phyloP scores from a whole-genome alignment of 202 grass and related monocot species.

The Panicum virgatum region DNA sequence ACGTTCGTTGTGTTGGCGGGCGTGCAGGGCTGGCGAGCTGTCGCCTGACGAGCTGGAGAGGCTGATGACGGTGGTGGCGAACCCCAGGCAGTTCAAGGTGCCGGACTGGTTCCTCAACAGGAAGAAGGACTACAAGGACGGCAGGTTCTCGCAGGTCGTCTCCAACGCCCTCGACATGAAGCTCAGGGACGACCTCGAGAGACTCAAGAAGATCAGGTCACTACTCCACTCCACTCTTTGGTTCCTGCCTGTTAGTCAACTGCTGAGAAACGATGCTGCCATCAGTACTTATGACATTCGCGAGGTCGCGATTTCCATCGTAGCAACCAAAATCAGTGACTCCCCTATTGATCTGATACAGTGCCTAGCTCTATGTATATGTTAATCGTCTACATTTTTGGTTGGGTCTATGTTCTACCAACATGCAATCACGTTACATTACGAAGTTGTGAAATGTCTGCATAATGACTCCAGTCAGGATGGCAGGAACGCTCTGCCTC shows the following conservation, averaged over 20 bases:
- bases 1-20: neutral
- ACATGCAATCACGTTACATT: neutral
- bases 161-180: slow-evolving; percentile 92
- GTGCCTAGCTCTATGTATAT: neutral
- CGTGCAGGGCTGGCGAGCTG: slow-evolving; percentile 68
- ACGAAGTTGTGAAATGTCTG: neutral
- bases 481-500: neutral
- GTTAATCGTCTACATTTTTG: neutral
- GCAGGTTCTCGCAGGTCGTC: slow-evolving; percentile 84
- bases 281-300: neutral
- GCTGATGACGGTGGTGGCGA: slow-evolving; percentile 67
- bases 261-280: neutral
- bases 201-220: slow-evolving; percentile 95
- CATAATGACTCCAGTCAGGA: neutral
- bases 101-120: slow-evolving; percentile 94
- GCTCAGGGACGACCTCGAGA: slow-evolving; percentile 89
- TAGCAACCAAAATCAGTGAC: neutral
- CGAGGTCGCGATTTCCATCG: too few relatives aligned
- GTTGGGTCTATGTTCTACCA: neutral
- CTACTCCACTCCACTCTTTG: neutral
- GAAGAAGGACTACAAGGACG: slow-evolving; percentile 92
- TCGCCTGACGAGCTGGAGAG: slow-evolving; percentile 60
- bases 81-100: slow-evolving; percentile 78
- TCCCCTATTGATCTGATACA: neutral
- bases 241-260: neutral